phyloP scores from a whole-genome alignment of 2,329 filamentous ascomycete genomes.

The Plenodomus biglobosus region DNA sequence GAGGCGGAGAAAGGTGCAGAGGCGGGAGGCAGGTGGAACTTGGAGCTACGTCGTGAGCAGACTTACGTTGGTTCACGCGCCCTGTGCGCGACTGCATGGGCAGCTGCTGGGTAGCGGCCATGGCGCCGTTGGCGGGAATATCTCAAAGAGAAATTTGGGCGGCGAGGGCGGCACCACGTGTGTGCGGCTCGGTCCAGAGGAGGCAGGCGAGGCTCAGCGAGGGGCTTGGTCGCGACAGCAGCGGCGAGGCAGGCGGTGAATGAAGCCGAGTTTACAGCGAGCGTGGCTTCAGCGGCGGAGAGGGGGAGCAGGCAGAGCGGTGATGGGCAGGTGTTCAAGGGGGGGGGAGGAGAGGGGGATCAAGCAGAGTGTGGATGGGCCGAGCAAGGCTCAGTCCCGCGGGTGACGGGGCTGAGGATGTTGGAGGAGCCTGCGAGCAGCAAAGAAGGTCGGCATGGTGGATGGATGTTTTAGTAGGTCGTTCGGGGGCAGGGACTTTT shows the following conservation, averaged over 20 bases:
- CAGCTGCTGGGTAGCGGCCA: slow-evolving; percentile 50
- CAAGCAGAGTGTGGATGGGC: slow-evolving; percentile 12
- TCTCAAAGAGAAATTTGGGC: slow-evolving; percentile 8
- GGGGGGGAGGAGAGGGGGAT: slow-evolving; percentile 30
- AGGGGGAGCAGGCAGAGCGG: slow-evolving; percentile 6
- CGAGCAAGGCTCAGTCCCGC: slow-evolving; percentile 50
- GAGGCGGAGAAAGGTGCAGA: slow-evolving; percentile 1
- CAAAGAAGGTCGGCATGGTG: slow-evolving; percentile 44
- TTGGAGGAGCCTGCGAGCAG: slow-evolving; percentile 47
- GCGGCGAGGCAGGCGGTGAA: slow-evolving; percentile 27
- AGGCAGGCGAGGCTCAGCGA: slow-evolving; percentile 7
- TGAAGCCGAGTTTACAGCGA: slow-evolving; percentile 32
- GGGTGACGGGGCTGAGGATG: slow-evolving; percentile 54
- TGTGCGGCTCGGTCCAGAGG: slow-evolving; percentile 17
- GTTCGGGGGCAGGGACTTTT: slow-evolving; percentile 34
- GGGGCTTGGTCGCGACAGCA: slow-evolving; percentile 17
- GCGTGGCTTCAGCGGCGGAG: slow-evolving; percentile 11
- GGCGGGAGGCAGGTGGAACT: too few relatives aligned
- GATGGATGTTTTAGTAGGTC: slow-evolving; percentile 42
- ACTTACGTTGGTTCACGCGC: slow-evolving; percentile 80
- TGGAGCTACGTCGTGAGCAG: slow-evolving; percentile 20
- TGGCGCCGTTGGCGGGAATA: slow-evolving; percentile 23
- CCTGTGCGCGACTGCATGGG: slow-evolving; percentile 70
- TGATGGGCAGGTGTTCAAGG: neutral
- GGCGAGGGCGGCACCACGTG: slow-evolving; percentile 6